Percentiles rank a stretch among this genome's conserved stretches.
phyloP scores from a whole-genome alignment of 805 yeast genomes.

The Cephaloascus albidus region DNA sequence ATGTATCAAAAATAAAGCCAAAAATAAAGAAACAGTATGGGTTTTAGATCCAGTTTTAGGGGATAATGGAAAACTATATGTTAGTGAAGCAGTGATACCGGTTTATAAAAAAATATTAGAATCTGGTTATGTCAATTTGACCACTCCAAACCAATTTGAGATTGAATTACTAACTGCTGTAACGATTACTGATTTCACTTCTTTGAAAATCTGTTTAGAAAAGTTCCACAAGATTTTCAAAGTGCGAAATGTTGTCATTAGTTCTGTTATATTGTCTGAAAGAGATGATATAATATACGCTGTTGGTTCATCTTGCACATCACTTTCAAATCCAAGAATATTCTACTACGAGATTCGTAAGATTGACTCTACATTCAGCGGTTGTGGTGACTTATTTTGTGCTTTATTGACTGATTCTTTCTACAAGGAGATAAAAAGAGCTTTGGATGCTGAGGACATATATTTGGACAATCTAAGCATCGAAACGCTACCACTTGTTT shows the following conservation, averaged over 20 bases:
- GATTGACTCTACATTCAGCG: slow-evolving; percentile 56
- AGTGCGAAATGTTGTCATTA: slow-evolving; percentile 46
- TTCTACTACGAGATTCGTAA: slow-evolving; percentile 32
- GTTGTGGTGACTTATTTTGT: slow-evolving; percentile 68
- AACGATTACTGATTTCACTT: slow-evolving; percentile 24
- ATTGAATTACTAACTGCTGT: slow-evolving; percentile 48
- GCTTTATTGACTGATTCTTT: slow-evolving; percentile 49
- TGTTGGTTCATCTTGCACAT: slow-evolving; percentile 20
- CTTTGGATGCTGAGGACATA: not conserved
- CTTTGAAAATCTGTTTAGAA: slow-evolving; percentile 27
- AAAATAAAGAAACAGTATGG: slow-evolving; percentile 31
- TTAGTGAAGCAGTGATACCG: slow-evolving; percentile 45
- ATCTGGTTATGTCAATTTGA: slow-evolving; percentile 34
- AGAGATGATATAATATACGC: slow-evolving; percentile 19
- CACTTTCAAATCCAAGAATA: slow-evolving; percentile 2
- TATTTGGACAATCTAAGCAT: slow-evolving; percentile 4
- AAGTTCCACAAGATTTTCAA: slow-evolving; percentile 32
- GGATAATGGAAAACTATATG: slow-evolving; percentile 79
- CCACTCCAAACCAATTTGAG: slow-evolving; percentile 73
- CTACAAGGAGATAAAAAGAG: slow-evolving; percentile 13
- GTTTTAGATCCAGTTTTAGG: slow-evolving; percentile 89
- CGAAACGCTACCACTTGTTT: slow-evolving; percentile 9
- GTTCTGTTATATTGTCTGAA: slow-evolving; percentile 35
- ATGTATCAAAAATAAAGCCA: slow-evolving; percentile 12
- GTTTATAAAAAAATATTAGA: slow-evolving; percentile 38